Evolutionary conservation across 176 grass and related monocot species (phyloP).

Genomic region (Pontederia crassipes): DNA sequence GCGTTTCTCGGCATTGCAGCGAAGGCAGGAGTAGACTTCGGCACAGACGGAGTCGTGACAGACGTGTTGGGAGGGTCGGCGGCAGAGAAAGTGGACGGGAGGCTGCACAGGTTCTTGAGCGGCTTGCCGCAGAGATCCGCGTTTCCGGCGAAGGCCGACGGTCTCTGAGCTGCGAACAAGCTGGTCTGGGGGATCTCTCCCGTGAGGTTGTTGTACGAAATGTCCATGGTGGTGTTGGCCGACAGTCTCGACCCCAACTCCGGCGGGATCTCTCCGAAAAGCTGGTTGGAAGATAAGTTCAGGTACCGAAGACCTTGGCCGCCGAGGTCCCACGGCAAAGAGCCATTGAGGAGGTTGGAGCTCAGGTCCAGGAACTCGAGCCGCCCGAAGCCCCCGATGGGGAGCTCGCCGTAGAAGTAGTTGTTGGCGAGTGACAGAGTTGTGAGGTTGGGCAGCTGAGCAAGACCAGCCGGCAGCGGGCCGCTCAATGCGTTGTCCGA

Average conservation of each 20-base stretch:
- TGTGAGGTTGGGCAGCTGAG: constrained; percentile 36
- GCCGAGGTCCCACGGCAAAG: constrained; percentile 53
- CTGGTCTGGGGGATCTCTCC: constrained; percentile 49
- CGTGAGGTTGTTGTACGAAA: constrained; percentile 72
- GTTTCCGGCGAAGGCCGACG: constrained; percentile 58
- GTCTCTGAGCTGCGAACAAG: constrained; percentile 36
- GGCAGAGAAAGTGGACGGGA: constrained; percentile 30
- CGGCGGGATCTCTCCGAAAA: constrained; percentile 39
- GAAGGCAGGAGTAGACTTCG: constrained; percentile 12
- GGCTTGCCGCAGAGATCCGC: constrained; percentile 5
- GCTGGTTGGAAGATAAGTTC: constrained; percentile 60
- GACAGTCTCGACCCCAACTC: constrained; percentile 31
- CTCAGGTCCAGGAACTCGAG: constrained; percentile 67
- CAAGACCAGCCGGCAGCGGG: constrained; percentile 32
- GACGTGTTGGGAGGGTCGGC: not conserved
- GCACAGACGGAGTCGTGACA: not conserved
- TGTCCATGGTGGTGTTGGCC: constrained; percentile 50
- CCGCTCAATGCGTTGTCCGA: constrained; percentile 54
- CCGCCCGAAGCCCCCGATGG: constrained; percentile 26
- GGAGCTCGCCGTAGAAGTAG: constrained; percentile 47
- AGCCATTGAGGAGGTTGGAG: constrained; percentile 48
- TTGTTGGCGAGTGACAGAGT: constrained; percentile 52
- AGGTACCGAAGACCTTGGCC: constrained; percentile 30
- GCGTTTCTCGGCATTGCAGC: constrained; percentile 6
- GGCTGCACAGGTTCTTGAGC: constrained; percentile 3